Percentiles rank a stretch among this genome's conserved stretches.
Evolutionary conservation across 73 alveolate genomes (phyloP).

Genomic region (Symbiodinium pilosum): DNA sequence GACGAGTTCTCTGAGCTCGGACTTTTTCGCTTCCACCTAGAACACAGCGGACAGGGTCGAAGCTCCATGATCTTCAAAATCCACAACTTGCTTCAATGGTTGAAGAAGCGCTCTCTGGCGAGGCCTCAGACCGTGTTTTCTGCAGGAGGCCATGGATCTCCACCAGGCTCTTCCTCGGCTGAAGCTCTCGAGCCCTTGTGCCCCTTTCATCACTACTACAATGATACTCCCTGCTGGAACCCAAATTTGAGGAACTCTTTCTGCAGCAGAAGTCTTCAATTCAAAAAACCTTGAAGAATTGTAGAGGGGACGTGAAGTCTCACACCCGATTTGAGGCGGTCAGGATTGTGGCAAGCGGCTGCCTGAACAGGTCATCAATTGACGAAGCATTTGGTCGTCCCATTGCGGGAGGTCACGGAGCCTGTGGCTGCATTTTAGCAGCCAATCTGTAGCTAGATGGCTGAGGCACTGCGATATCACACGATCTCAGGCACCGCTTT

Average conservation of each 20-base stretch:
- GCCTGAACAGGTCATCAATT: constrained; percentile 70
- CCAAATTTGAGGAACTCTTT: background rate
- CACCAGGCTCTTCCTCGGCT: constrained; percentile 48
- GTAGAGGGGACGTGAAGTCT: background rate
- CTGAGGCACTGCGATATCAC: too few species aligned
- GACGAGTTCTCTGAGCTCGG: constrained; percentile 88
- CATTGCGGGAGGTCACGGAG: background rate
- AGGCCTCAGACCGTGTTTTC: constrained; percentile 72
- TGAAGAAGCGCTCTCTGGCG: too few species aligned
- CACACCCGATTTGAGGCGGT: too few species aligned
- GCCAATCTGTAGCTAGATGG: background rate
- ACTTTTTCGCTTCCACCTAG: constrained; percentile 82
- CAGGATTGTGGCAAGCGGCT: constrained; percentile 44
- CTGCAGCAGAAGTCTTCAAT: background rate
- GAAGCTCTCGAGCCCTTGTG: too few species aligned
- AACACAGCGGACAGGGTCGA: too few species aligned
- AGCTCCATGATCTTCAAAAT: too few species aligned
- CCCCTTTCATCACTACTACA: too few species aligned
- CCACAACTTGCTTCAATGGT: too few species aligned
- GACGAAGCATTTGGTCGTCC: constrained; percentile 22
- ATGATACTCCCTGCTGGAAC: too few species aligned
- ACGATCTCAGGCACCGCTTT: too few species aligned
- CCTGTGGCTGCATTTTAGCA: background rate
- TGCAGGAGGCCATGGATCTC: constrained; percentile 93
- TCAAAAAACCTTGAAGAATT: background rate